phyloP scores from a whole-genome alignment of 2,329 filamentous ascomycete genomes.

The Trichoderma endophyticum region DNA sequence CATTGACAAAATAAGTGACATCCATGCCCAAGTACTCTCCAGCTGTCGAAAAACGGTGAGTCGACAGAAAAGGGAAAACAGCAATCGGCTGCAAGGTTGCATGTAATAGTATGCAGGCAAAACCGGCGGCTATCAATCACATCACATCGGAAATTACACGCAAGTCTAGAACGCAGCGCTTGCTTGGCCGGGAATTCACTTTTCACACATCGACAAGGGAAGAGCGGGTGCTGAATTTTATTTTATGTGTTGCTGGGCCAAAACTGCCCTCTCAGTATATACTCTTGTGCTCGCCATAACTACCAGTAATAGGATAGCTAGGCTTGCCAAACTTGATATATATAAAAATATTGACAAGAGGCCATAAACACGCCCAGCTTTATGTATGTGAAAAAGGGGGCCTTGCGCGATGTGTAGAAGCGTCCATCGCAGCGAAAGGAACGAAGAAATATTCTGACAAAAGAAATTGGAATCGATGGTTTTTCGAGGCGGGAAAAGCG shows the following conservation, averaged over 20 bases:
- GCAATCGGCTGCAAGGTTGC: not conserved
- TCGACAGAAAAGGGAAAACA: not conserved
- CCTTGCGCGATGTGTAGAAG: not conserved
- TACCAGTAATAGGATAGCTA: slow-evolving; percentile 22
- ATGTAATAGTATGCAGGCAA: not conserved
- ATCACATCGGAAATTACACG: not conserved
- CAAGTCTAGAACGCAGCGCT: not conserved
- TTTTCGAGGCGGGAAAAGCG: slow-evolving; percentile 25
- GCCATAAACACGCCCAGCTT: slow-evolving; percentile 39
- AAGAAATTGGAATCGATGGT: slow-evolving; percentile 14
- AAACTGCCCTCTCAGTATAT: slow-evolving; percentile 39
- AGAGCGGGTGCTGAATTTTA: not conserved
- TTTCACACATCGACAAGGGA: not conserved
- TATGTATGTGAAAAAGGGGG: slow-evolving; percentile 18
- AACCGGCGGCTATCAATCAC: not conserved
- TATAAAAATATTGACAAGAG: slow-evolving; percentile 27
- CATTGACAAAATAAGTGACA: not conserved
- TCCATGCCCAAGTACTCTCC: not conserved
- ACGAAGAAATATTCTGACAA: slow-evolving; percentile 21
- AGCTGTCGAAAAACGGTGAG: not conserved
- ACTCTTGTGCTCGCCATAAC: slow-evolving; percentile 28
- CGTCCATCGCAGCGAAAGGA: not conserved
- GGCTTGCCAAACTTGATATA: slow-evolving; percentile 27
- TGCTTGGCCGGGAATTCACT: not conserved
- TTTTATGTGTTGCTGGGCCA: slow-evolving; percentile 31